Evolutionary conservation across 371 early-diverging fungal genomes (phyloP).

Genomic region (Mortierella sp.): DNA sequence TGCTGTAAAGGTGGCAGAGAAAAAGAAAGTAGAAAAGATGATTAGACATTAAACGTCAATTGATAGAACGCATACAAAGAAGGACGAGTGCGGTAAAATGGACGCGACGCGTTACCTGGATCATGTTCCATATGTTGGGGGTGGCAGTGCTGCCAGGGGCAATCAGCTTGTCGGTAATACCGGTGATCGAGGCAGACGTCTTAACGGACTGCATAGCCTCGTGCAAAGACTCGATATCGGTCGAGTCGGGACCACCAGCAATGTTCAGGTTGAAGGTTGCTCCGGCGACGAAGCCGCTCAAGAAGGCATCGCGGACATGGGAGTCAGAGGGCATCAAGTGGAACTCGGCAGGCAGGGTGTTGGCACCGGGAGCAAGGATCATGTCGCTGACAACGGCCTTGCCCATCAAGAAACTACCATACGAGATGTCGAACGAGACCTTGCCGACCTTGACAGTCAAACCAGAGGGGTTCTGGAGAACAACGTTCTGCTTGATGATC

Average conservation of each 20-base stretch:
- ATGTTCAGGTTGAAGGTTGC: constrained; percentile 61
- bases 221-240: constrained; percentile 60
- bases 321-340: constrained; percentile 38
- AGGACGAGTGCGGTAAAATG: neutral
- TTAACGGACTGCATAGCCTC: constrained; percentile 64
- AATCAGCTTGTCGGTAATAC: constrained; percentile 61
- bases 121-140: constrained; percentile 26
- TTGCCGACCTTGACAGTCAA: constrained; percentile 67
- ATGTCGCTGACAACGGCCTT: constrained; percentile 46
- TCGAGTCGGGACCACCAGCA: constrained; percentile 59
- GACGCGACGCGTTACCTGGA: constrained; percentile 12
- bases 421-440: constrained; percentile 62
- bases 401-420: constrained; percentile 59
- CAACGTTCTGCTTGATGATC: constrained; percentile 58
- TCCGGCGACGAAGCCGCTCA: constrained; percentile 48
- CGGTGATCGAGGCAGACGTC: constrained; percentile 58
- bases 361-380: constrained; percentile 64
- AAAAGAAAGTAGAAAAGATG: neutral
- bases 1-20: neutral
- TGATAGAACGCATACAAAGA: no score
- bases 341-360: constrained; percentile 59
- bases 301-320: constrained; percentile 41
- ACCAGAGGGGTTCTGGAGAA: constrained; percentile 67
- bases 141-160: constrained; percentile 41
- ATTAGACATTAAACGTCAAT: no score